Base-by-base conservation (phyloP, 1,284 basidiomycete genomes). In the Schizopora paradoxa region DNA sequence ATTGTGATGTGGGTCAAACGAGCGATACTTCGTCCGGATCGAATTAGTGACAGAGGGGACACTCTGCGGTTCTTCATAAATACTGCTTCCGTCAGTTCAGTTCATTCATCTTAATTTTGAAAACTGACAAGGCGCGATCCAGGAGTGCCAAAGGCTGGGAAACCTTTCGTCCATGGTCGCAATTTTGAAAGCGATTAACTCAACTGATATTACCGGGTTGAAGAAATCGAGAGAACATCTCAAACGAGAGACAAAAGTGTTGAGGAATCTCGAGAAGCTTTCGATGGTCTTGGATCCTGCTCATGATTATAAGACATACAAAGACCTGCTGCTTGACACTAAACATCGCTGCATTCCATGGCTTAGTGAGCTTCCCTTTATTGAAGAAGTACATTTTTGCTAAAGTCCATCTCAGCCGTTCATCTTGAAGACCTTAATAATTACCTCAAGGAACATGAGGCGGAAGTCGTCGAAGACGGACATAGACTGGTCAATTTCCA, bases 1-100 rank as follows among this genome's bases (percentile, higher is more conserved):
- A 63, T 74, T 36, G 56, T 66, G 10, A 56, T 65, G 16, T 74
- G 69, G 68, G 66, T 72, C 6, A 69, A 70, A 51, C 63, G 65
- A 45, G 67, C 63, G 0, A 58, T 70, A 14, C 51, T 72, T 16
- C 62, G 65, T 32, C 65, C 61, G 28, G 64, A 68, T 27, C 54
- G 60, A 6, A 59, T 67, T 14, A 58, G 65, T 36, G 46, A 54
- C 13, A 58, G 72, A 6, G 61, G 60, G 6, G 60, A 62, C 13
- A 65, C 66, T 6, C 58, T 71, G 31, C 68, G 64, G 45, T 72
- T 68, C 49, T 73, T 73, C 49, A 60, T 73, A 39, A 61, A 67
- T 45, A 60, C 64, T 7, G 70, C 70, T 16, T 53, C 59, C 39
- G 67, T 68, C 42, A 52, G 62, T 28, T n/a, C 32, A 10, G 11